Evolutionary conservation across 805 yeast species (phyloP), one percentile per base, ranked within the genome.

Genomic region (Yamadazyma ubonensis): DNA sequence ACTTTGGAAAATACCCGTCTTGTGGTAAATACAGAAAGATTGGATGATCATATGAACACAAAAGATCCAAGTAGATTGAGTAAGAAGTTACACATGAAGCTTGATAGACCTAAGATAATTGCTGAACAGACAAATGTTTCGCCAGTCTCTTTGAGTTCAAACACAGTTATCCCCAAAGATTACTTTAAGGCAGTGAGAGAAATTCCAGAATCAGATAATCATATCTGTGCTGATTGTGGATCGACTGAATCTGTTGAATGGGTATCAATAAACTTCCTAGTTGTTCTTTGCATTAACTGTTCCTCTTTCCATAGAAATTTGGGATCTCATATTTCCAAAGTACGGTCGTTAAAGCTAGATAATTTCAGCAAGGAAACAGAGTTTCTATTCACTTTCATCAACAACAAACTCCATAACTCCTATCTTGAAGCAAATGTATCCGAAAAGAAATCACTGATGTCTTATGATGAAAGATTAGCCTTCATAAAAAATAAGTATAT

Each of bases 271-370:
- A 89, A 85, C 52, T 60, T 83, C 29, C 61, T 88, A 39, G 79
- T 80, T 20, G 77, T 83, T 3, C 67, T 91, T 18, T 90, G 98
- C 59, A 81, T 87, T 32, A 79, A 81, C 36, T 90, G 98, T 53
- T 81, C 96, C 0, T 89, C 95, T 0, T 80, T 82, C n/a, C 97
- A 90, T 59, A 70, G 96, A 40, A 81, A 87, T 15, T 60, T 91
- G 55, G 96, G 97, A 0, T 73, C 95, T 0, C 89, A 84, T 48
- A 72, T 88, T 4, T 77, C 93, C 5, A 87, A 84, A 55, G 78
- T 90, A 3, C 71, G 86, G 46, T 86, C 96, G 0, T 65, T 90
- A 39, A 81, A 78, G n/a, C 65, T 86, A 32, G 97, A 90, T 56
- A 75, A 76, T 20, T 73, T 81, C 51, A 75, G 79, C 2, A 67